Evolutionary conservation across 495 filamentous ascomycete species (phyloP).

Genomic region (Jackrogersella multiformis): DNA sequence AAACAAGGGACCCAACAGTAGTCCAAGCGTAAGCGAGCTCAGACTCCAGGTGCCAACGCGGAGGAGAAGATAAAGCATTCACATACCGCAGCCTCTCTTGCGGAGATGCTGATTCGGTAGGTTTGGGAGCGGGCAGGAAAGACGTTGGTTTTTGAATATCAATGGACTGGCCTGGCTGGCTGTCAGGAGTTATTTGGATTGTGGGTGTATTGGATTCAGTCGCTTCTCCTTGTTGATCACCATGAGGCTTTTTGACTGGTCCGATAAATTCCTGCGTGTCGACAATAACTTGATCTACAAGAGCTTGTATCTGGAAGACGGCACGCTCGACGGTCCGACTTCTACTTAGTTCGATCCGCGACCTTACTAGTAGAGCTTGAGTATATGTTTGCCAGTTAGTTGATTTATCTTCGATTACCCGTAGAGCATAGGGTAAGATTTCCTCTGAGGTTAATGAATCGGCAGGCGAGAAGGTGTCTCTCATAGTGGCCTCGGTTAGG

Average conservation of each 20-base stretch:
- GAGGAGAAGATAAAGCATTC: slow-evolving; percentile 81
- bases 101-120: slow-evolving; percentile 78
- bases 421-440: slow-evolving; percentile 86
- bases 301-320: slow-evolving; percentile 91
- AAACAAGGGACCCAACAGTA: slow-evolving; percentile 81
- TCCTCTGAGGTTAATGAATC: slow-evolving; percentile 91
- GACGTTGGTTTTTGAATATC: slow-evolving; percentile 62
- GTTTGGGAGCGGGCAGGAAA: slow-evolving; percentile 83
- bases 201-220: slow-evolving; percentile 45
- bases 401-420: slow-evolving; percentile 86
- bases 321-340: slow-evolving; percentile 88
- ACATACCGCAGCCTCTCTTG: slow-evolving; percentile 82
- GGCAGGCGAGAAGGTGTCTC: slow-evolving; percentile 80
- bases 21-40: slow-evolving; percentile 94
- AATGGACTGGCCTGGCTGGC: slow-evolving; percentile 14
- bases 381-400: slow-evolving; percentile 99
- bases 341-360: slow-evolving; percentile 84
- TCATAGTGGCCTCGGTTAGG: slow-evolving; percentile 85
- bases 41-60: slow-evolving; percentile 91
- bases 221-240: slow-evolving; percentile 5
- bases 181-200: slow-evolving; percentile 50
- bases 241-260: slow-evolving; percentile 21
- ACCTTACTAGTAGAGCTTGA: slow-evolving; percentile 85
- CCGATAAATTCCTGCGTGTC: slow-evolving; percentile 70
- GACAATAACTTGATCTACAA: slow-evolving; percentile 94